Evolutionary conservation across 108 stramenopile species (phyloP), one percentile per base, ranked within the genome.

Genomic region (Discostella stelligeroides): DNA sequence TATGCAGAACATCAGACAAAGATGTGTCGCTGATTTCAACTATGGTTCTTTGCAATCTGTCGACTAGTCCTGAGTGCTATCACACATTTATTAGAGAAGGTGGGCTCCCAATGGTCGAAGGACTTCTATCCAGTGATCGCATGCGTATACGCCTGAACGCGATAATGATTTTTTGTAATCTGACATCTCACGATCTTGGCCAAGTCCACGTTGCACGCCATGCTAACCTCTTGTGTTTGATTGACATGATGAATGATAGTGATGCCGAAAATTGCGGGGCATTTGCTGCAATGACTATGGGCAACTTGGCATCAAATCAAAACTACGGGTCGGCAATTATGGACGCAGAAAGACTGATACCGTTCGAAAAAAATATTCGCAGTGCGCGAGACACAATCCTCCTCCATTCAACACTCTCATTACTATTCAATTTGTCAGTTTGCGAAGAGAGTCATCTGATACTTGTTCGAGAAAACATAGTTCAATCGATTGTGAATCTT

Each of bases 1-100:
- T 67, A 50, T 68, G 81, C 60, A 50, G 55, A 29, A 70, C 77
- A 60, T 51, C 50, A 79, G 24, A 82, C 76, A 38, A 39, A 78
- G 65, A 69, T n/a, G 51, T 69, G n/a, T 37, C 47, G n/a, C 46
- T 72, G 12, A 54, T 70, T 55, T 70, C 86, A 38, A 54, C 68
- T 4, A 91, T 91, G 91, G 81, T 88, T 1, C 53, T 94, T 0
- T 88, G 85, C 60, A 92, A 92, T 76, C 34, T 94, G n/a, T 78
- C 83, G 25, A 81, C 59, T 25, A 67, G 88, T 66, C 45, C 50
- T 14, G 77, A 67, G 17, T 81, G 85, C 66, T 80, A 88, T 56
- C 39, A 63, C 24, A 37, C 70, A 39, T 72, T 94, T 25, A 81
- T 90, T 24, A 63, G 85, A 46, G 60, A 65, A 48, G 72, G 76